Percentiles rank a stretch among this genome's conserved stretches.
Conservation (phyloP, 2,329 filamentous ascomycete species). For the Tolypocladium capitatum region DNA sequence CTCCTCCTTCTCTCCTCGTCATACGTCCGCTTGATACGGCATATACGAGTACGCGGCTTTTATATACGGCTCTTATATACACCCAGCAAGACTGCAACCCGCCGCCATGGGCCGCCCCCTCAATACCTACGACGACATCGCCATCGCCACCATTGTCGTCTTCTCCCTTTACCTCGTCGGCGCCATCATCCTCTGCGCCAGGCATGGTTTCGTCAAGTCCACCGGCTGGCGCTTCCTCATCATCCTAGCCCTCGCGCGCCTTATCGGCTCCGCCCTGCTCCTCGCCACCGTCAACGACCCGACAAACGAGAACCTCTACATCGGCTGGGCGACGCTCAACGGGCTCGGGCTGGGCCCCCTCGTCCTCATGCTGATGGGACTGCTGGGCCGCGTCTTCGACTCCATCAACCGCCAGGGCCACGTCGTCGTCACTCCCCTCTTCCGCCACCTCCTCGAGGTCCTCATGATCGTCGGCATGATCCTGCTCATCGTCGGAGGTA, state of each 20-base stretch:
- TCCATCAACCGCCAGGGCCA: slow-evolving; percentile 28
- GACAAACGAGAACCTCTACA: slow-evolving; percentile 23
- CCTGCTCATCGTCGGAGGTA: slow-evolving; percentile 19
- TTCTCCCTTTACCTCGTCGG: slow-evolving; percentile 15
- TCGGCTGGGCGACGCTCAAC: slow-evolving; percentile 19
- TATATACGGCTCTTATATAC: neutral
- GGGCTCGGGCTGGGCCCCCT: slow-evolving; percentile 28
- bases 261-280: slow-evolving; percentile 37
- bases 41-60: neutral
- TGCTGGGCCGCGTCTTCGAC: slow-evolving; percentile 26
- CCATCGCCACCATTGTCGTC: slow-evolving; percentile 18
- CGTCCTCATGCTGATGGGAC: slow-evolving; percentile 26
- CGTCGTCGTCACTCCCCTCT: slow-evolving; percentile 13
- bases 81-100: neutral
- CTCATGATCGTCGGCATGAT: slow-evolving; percentile 28
- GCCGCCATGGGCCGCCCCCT: slow-evolving; percentile 10
- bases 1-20: neutral
- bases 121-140: slow-evolving; percentile 16
- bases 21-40: neutral
- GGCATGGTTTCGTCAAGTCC: slow-evolving; percentile 39
- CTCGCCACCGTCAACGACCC: slow-evolving; percentile 34
- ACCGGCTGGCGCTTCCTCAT: slow-evolving; percentile 49
- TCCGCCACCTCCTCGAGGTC: slow-evolving; percentile 23
- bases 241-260: slow-evolving; percentile 43
- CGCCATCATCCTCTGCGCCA: slow-evolving; percentile 28